Conservation (phyloP, 192 early-diverging fungal genomes). For the Backusella liffmaniae region DNA sequence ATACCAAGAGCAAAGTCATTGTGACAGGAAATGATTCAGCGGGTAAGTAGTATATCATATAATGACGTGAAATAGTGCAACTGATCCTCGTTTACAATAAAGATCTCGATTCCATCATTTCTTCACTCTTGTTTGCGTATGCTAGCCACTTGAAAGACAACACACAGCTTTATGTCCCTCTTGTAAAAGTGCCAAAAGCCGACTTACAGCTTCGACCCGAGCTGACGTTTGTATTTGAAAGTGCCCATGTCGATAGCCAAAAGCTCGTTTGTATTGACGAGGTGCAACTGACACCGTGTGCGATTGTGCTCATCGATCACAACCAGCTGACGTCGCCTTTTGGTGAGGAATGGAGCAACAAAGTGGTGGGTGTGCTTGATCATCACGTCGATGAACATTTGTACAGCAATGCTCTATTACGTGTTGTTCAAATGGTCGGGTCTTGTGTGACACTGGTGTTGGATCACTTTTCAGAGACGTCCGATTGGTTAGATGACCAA, state of each 20-base stretch:
- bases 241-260: constrained; percentile 27
- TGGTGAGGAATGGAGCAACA: not conserved
- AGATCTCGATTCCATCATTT: constrained; percentile 75
- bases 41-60: constrained; percentile 33
- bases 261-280: constrained; percentile 51
- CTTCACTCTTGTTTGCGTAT: constrained; percentile 55
- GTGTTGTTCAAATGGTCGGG: constrained; percentile 60
- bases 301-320: constrained; percentile 62
- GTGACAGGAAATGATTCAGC: constrained; percentile 78
- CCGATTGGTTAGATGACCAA: constrained; percentile 11
- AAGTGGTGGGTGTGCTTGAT: constrained; percentile 62
- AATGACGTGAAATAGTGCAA: not conserved
- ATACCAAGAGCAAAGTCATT: constrained; percentile 29
- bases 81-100: not conserved
- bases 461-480: constrained; percentile 31
- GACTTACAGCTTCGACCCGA: constrained; percentile 70
- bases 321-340: constrained; percentile 53
- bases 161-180: constrained; percentile 45
- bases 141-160: constrained; percentile 25
- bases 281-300: constrained; percentile 17
- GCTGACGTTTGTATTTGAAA: constrained; percentile 47
- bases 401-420: constrained; percentile 36
- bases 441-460: constrained; percentile 57
- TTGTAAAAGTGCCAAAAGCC: constrained; percentile 53
- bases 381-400: constrained; percentile 67